Percentiles rank a stretch among this genome's conserved stretches.
These are phyloP conservation scores for Metschnikowia colocasiae DNA, from an alignment of 805 yeast genomes.

Conservation along the genomic window DNA sequence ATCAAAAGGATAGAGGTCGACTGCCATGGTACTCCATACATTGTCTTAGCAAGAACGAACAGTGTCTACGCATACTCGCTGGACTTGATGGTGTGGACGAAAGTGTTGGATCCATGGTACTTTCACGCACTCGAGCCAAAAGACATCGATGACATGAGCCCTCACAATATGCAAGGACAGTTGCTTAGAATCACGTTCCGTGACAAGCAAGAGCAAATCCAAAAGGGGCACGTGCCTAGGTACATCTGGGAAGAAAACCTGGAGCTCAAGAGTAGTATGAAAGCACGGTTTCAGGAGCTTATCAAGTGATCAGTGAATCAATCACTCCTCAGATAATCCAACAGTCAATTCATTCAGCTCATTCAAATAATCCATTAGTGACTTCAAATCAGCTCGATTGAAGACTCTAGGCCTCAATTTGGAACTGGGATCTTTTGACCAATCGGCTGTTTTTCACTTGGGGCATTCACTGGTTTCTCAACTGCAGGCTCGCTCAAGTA, in stretches of 20 bases:
- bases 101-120: constrained; percentile 45
- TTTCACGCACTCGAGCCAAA: constrained; percentile 13
- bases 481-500: constrained; percentile 19
- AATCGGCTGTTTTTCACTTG: background rate
- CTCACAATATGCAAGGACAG: background rate
- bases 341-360: too few relatives aligned
- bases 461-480: constrained; percentile 11
- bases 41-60: constrained; percentile 30
- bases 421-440: background rate
- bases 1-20: constrained; percentile 29
- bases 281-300: constrained; percentile 13
- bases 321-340: too few relatives aligned
- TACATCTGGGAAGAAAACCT: constrained; percentile 10
- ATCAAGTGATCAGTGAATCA: background rate
- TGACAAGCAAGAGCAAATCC: constrained; percentile 6
- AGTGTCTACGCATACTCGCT: constrained; percentile 43
- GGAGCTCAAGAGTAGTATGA: constrained; percentile 13
- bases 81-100: constrained; percentile 46
- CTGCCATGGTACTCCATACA: constrained; percentile 40
- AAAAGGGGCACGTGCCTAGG: constrained; percentile 8
- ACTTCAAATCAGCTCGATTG: too few relatives aligned
- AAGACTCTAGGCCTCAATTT: background rate
- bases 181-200: constrained; percentile 7
- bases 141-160: background rate
- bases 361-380: too few relatives aligned